Base-by-base conservation (phyloP, 1,284 basidiomycete species). In the Rhodotorula sp. region DNA sequence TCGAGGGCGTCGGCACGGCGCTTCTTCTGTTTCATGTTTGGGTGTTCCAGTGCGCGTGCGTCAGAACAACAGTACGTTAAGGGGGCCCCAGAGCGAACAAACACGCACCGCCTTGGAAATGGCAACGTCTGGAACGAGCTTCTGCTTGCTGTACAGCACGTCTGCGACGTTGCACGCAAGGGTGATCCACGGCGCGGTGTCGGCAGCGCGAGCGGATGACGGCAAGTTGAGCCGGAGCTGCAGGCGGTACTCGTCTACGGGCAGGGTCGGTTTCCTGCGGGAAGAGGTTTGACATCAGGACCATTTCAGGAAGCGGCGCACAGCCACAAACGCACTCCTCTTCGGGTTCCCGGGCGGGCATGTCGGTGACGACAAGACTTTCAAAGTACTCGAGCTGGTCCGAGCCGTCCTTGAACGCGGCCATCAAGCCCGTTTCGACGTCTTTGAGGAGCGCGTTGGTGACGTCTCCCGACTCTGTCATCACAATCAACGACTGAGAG, bases 151-250 rank as follows among this genome's bases (percentile, higher is more conserved):
- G 58, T 71, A 12, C 14, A 73, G 30, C n/a, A 71, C 61, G 48
- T 73, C 72, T 37, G 64, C 67, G 18, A 71, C 33, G 64, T 73
- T 73, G 49, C 67, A 66, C 14, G 64, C 69, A 42, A 71, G 60
- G 10, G 44, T 20, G 56, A 73, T 49, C 56, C 65, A 64, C 8
- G 42, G 17, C 24, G n/a, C 12, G 3, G 62, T 65, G 6, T 20
- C 51, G 20, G 60, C 49, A 15, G 59, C 7, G 22, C 29, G 14
- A 10, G 46, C 46, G 2, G 42, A 15, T 2, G 66, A 45, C 29
- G 69, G 69, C 18, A 70, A 51, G 26, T 62, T 30, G 7, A 73
- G 62, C 29, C 67, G 64, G 15, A 73, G 55, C 51, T 60, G 45
- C 37, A 73, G 26, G 58, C 64, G 72, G 58, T 60, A 68, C 20